Conservation (phyloP, 768 basidiomycete genomes). For the Hemileccinum rubropunctum region DNA sequence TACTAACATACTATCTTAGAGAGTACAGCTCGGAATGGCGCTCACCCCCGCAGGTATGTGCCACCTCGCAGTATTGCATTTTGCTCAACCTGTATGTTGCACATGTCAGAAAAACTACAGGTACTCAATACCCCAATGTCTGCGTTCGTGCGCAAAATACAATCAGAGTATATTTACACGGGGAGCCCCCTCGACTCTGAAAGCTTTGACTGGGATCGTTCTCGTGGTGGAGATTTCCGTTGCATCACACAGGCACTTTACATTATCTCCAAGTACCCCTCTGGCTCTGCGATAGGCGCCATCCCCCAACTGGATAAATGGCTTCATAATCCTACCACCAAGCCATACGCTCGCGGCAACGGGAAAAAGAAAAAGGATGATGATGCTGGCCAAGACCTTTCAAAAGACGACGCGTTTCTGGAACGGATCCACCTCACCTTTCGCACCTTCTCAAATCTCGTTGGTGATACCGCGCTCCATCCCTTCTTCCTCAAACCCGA, state of each 20-base stretch:
- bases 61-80: neutral
- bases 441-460: slow-evolving; percentile 45
- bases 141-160: slow-evolving; percentile 55
- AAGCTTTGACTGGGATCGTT: slow-evolving; percentile 48
- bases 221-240: slow-evolving; percentile 55
- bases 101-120: slow-evolving; percentile 58
- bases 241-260: slow-evolving; percentile 54
- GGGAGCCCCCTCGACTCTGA: slow-evolving; percentile 35
- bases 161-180: slow-evolving; percentile 42
- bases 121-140: slow-evolving; percentile 59
- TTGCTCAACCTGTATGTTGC: neutral
- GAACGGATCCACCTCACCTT: slow-evolving; percentile 42
- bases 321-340: slow-evolving; percentile 34
- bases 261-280: slow-evolving; percentile 44
- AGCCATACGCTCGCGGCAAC: slow-evolving; percentile 3
- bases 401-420: slow-evolving; percentile 33
- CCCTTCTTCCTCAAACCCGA: slow-evolving; percentile 38
- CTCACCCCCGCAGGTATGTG: slow-evolving; percentile 62
- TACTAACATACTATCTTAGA: slow-evolving; percentile 35
- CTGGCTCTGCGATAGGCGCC: slow-evolving; percentile 27
- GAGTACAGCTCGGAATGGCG: slow-evolving; percentile 78
- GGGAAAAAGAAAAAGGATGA: slow-evolving; percentile 22
- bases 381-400: slow-evolving; percentile 17
- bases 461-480: slow-evolving; percentile 34
- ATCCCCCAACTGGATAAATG: slow-evolving; percentile 48